Conservation (phyloP, 1,139 yeast species). For the Yamadazyma blattariae region DNA sequence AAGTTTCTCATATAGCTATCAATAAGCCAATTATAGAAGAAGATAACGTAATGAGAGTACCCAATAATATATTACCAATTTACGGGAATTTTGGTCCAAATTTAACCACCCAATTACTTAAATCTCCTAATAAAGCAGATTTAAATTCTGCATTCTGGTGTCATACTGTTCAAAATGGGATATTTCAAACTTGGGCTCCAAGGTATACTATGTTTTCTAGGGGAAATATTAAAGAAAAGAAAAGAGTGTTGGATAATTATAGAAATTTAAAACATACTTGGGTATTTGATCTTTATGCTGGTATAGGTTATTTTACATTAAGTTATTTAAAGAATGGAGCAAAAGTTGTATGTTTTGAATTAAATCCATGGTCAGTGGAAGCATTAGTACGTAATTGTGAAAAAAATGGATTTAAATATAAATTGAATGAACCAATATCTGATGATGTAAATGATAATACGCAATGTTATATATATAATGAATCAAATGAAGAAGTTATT, state of each 20-base stretch:
- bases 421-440: constrained; percentile 21
- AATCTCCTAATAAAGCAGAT: constrained; percentile 41
- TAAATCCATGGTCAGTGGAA: constrained; percentile 81
- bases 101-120: constrained; percentile 21
- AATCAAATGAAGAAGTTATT: constrained; percentile 54
- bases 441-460: constrained; percentile 15
- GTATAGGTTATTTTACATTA: constrained; percentile 82
- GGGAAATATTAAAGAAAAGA: constrained; percentile 85
- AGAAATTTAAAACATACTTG: constrained; percentile 31
- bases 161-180: constrained; percentile 65
- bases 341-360: constrained; percentile 71
- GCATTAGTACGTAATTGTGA: constrained; percentile 61
- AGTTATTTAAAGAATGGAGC: constrained; percentile 62
- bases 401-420: constrained; percentile 40
- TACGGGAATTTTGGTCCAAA: constrained; percentile 65
- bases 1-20: constrained; percentile 62
- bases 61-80: constrained; percentile 55
- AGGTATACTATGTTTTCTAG: constrained; percentile 82
- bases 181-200: constrained; percentile 83
- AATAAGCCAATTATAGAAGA: constrained; percentile 66
- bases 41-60: constrained; percentile 56
- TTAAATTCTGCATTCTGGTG: constrained; percentile 70
- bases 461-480: constrained; percentile 48
- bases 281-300: constrained; percentile 74
- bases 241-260: constrained; percentile 51